These are phyloP conservation scores for Ichthyophthirius multifiliis DNA, from an alignment of 169 alveolate species.

Conservation along the genomic window DNA sequence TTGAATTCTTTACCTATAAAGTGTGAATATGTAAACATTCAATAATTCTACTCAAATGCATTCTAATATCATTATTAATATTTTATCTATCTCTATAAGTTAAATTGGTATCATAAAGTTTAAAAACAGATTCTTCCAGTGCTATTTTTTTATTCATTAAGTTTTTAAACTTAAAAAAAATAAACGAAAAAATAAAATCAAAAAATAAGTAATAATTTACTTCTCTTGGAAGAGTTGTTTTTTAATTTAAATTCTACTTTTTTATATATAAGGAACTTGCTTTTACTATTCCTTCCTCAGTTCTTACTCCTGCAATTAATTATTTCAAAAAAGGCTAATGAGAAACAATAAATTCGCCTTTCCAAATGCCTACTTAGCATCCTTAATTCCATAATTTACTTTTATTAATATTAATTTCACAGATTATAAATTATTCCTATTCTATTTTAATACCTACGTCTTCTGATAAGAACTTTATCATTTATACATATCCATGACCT, in stretches of 20 bases:
- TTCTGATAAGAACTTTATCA: not conserved
- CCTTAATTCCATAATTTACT: not conserved
- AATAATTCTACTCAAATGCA: not conserved
- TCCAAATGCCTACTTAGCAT: not conserved
- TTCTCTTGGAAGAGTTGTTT: not conserved
- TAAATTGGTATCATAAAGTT: not conserved
- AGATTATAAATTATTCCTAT: not conserved
- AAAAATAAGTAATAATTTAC: not conserved
- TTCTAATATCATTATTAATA: not conserved
- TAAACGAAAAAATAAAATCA: too few relatives aligned
- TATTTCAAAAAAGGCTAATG: not conserved
- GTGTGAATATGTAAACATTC: not conserved
- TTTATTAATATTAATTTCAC: not conserved
- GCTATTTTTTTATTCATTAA: not conserved
- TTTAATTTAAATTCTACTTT: not conserved
- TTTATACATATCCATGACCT: conserved; percentile 5
- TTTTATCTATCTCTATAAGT: not conserved
- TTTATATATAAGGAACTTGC: not conserved
- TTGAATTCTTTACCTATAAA: not conserved
- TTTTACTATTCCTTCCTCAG: not conserved
- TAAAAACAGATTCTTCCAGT: not conserved
- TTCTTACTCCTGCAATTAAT: conserved; percentile 6
- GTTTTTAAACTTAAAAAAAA: not conserved
- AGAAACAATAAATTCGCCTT: not conserved
- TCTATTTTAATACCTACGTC: not conserved